A percentile compares a stretch with the other conserved stretches of the same genome.
phyloP scores from a whole-genome alignment of 192 early-diverging fungal species.

The Coemansia reversa region DNA sequence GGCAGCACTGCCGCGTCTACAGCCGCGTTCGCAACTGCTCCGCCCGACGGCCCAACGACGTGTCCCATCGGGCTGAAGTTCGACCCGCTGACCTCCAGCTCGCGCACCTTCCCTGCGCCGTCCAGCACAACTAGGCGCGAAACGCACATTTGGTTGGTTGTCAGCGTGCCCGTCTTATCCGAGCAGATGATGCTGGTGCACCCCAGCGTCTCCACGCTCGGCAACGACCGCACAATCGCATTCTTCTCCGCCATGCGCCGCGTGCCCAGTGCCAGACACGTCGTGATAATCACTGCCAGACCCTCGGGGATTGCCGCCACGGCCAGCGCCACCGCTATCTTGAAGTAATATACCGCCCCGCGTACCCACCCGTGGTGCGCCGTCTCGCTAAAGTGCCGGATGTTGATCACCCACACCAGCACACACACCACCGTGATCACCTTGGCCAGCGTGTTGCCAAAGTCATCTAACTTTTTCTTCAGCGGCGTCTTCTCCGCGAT shows the following conservation, averaged over 20 bases:
- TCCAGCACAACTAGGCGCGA: constrained; percentile 63
- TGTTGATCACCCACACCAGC: constrained; percentile 98
- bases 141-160: constrained; percentile 97
- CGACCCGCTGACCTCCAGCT: constrained; percentile 79
- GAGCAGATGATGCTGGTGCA: constrained; percentile 98
- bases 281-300: constrained; percentile 96
- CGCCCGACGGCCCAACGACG: constrained; percentile 55
- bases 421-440: constrained; percentile 65
- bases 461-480: constrained; percentile 93
- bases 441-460: constrained; percentile 86
- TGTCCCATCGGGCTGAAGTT: constrained; percentile 84
- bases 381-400: constrained; percentile 93
- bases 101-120: constrained; percentile 51
- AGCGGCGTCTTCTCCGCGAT: constrained; percentile 92
- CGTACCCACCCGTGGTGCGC: constrained; percentile 88
- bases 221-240: constrained; percentile 92
- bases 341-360: constrained; percentile 98
- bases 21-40: constrained; percentile 56
- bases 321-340: constrained; percentile 97
- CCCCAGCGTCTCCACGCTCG: constrained; percentile 94
- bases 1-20: constrained; percentile 59
- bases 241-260: constrained; percentile 95
- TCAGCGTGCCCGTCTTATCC: constrained; percentile 99
- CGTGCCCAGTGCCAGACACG: constrained; percentile 95
- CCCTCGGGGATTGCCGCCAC: constrained; percentile 99